These are phyloP conservation scores for Chaetomium globosum DNA, from an alignment of 2,329 filamentous ascomycete species.

Conservation along the genomic window DNA sequence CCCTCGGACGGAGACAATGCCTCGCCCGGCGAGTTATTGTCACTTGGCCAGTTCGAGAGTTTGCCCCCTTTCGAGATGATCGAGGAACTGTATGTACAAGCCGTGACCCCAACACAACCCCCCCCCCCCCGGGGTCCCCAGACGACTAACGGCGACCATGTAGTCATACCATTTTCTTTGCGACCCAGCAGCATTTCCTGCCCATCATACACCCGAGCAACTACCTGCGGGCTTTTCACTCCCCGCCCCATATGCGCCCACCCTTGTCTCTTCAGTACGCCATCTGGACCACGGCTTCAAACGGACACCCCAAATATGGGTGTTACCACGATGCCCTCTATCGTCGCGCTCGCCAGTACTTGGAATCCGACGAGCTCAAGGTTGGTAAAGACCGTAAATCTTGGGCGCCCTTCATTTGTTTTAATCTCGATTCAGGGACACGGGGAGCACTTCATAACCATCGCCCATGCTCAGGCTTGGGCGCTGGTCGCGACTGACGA, in stretches of 20 bases:
- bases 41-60: conserved; percentile 78
- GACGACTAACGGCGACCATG: conserved; percentile 14
- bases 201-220: conserved; percentile 78
- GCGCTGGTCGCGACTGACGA: conserved; percentile 74
- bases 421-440: conserved; percentile 53
- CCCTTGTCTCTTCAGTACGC: conserved; percentile 82
- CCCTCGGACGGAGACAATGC: conserved; percentile 21
- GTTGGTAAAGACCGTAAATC: conserved; percentile 40
- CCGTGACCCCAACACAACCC: background rate
- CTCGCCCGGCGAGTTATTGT: conserved; percentile 70
- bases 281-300: conserved; percentile 81
- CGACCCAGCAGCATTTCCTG: conserved; percentile 68
- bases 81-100: conserved; percentile 71
- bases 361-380: conserved; percentile 82
- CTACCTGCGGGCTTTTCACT: conserved; percentile 74
- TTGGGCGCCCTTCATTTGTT: background rate
- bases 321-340: conserved; percentile 78
- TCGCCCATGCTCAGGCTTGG: conserved; percentile 84
- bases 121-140: background rate
- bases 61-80: conserved; percentile 77
- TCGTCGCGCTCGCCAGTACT: conserved; percentile 76
- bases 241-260: conserved; percentile 72
- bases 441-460: conserved; percentile 76
- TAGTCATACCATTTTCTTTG: conserved; percentile 75
- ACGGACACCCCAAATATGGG: conserved; percentile 71